Percentiles rank a stretch among this genome's conserved stretches.
Conservation (phyloP, 306 rosid species). For the Trifolium fragiferum region DNA sequence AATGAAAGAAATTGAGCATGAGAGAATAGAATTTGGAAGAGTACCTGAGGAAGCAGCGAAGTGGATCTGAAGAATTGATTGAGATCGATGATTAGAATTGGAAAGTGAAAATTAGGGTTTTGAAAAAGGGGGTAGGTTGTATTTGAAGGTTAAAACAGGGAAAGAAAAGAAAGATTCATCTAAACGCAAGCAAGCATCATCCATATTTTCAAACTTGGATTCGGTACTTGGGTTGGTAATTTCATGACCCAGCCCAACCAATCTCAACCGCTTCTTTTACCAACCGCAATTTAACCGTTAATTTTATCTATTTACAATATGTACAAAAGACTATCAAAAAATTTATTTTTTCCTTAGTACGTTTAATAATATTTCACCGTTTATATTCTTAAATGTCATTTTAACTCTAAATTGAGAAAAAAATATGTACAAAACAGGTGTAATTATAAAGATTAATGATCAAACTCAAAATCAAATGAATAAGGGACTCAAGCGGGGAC, state of each 20-base stretch:
- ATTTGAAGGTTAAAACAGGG: conserved; percentile 33
- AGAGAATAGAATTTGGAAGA: conserved; percentile 15
- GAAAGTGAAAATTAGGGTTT: conserved; percentile 47
- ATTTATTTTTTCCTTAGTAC: too few species aligned
- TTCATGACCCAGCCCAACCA: background rate
- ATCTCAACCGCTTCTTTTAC: background rate
- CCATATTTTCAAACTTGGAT: conserved; percentile 40
- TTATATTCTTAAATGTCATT: too few species aligned
- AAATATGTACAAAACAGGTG: too few species aligned
- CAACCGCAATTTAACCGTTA: too few species aligned
- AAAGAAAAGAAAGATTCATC: conserved; percentile 9
- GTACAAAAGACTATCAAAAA: too few species aligned
- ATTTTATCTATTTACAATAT: too few species aligned
- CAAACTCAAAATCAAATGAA: too few species aligned
- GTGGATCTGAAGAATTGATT: conserved; percentile 40
- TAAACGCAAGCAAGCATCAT: conserved; percentile 17
- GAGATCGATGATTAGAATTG: conserved; percentile 39
- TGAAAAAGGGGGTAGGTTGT: conserved; percentile 29
- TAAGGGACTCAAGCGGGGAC: too few species aligned
- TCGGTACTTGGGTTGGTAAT: background rate
- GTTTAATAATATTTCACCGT: too few species aligned
- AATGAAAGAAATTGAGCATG: background rate
- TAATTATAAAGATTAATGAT: too few species aligned
- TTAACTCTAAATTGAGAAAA: too few species aligned
- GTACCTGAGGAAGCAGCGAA: conserved; percentile 49